These are phyloP conservation scores for Apophysomyces ossiformis DNA, from an alignment of 371 early-diverging fungal species.

Conservation along the genomic window DNA sequence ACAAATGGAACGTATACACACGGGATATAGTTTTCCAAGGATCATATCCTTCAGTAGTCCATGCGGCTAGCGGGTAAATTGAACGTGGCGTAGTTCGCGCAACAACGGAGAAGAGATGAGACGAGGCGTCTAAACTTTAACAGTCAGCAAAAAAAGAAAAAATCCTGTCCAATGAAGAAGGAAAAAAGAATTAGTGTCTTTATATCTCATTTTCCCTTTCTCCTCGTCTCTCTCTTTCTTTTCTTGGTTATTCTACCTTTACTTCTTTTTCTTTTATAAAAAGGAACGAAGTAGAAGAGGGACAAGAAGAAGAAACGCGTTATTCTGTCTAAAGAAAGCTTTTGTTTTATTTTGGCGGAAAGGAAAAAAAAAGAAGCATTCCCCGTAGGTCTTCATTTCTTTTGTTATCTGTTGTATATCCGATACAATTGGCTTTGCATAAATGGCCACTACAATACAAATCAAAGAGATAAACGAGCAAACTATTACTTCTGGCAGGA, in stretches of 20 bases:
- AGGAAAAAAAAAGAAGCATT: background rate
- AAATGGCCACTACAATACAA: background rate
- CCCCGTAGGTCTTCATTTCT: constrained; percentile 2
- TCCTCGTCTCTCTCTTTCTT: background rate
- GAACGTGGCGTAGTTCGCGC: constrained; percentile 3
- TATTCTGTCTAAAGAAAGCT: too few relatives aligned
- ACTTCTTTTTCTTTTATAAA: background rate
- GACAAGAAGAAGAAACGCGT: too few relatives aligned
- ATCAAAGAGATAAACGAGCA: constrained; percentile 12
- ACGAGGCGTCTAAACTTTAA: background rate
- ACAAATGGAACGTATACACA: too few relatives aligned
- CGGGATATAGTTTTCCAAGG: too few relatives aligned
- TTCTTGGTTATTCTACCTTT: background rate
- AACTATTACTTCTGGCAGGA: constrained; percentile 9
- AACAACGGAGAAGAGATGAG: background rate
- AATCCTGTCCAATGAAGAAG: background rate
- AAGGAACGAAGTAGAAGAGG: too few relatives aligned
- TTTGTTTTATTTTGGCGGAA: too few relatives aligned
- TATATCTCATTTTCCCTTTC: background rate
- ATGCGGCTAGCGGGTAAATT: too few relatives aligned
- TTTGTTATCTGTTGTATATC: too few relatives aligned
- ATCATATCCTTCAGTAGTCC: too few relatives aligned
- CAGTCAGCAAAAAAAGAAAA: background rate
- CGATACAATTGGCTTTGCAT: too few relatives aligned
- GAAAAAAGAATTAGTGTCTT: background rate